Conservation (phyloP, 2,329 filamentous ascomycete species). For the Dactylella cylindrospora region DNA sequence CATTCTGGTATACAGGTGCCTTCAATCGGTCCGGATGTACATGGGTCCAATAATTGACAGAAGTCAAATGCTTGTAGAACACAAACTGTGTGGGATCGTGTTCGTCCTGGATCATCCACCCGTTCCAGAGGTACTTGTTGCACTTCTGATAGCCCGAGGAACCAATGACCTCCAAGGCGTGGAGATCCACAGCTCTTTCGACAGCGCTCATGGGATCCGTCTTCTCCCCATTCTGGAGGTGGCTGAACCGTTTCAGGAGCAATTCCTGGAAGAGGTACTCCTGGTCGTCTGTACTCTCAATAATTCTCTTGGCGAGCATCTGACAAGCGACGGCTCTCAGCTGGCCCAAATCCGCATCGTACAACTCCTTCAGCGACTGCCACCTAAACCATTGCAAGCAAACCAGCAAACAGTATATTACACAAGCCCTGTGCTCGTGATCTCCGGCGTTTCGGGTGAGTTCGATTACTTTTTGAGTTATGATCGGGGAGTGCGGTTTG, state of each 20-base stretch:
- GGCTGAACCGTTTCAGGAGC: conserved; percentile 78
- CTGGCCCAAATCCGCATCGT: conserved; percentile 75
- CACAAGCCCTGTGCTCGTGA: conserved; percentile 71
- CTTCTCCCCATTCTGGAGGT: conserved; percentile 69
- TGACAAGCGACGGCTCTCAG: conserved; percentile 81
- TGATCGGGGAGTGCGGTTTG: conserved; percentile 77
- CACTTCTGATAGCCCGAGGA: conserved; percentile 88
- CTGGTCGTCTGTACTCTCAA: conserved; percentile 79
- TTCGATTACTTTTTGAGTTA: conserved; percentile 75
- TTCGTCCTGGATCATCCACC: conserved; percentile 96
- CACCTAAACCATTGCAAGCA: conserved; percentile 61
- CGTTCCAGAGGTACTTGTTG: conserved; percentile 86
- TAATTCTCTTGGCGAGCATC: conserved; percentile 83
- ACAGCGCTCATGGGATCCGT: conserved; percentile 80
- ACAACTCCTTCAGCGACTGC: conserved; percentile 66
- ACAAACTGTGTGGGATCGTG: conserved; percentile 86
- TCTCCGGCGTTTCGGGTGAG: conserved; percentile 82
- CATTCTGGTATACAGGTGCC: conserved; percentile 88
- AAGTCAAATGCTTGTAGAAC: conserved; percentile 79
- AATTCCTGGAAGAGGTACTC: conserved; percentile 77
- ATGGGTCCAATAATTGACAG: conserved; percentile 74
- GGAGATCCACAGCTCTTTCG: conserved; percentile 89
- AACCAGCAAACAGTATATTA: conserved; percentile 80
- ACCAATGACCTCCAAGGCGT: conserved; percentile 83
- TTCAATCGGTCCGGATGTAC: conserved; percentile 77